Base-by-base conservation (phyloP, 495 filamentous ascomycete species). In the Podospora comata region DNA sequence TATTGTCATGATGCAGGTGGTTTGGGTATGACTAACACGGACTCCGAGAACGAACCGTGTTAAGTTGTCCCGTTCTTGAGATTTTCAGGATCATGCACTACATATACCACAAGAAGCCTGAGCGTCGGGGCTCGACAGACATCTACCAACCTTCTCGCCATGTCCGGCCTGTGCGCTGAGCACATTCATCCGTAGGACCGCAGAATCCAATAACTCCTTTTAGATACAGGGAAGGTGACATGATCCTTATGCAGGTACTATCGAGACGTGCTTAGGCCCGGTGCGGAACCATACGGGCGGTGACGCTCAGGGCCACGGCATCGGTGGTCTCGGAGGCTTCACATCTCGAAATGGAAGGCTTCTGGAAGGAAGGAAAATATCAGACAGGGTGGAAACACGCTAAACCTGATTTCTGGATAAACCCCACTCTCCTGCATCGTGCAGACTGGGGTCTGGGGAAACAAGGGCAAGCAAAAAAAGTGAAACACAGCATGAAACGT, bases 401-500 rank as follows among this genome's bases (percentile, higher is more conserved):
- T 61, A 61, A 28, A 61, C 59, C 27, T 30, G 23, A 61, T 28
- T 61, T 18, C 26, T 61, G 26, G 4, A 61, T 15, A 15, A 13
- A 30, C 61, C 61, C 61, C 61, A 16, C 30, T 11, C 16, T 63
- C 32, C 61, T 48, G 61, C 61, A 44, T 63, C 19, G 23, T 61
- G 13, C n/a, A 2, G n/a, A 19, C n/a, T 23, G n/a, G 23, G 55
- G 55, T n/a, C n/a, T 58, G 60, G 30, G 59, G 23, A 61, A 61
- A 61, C 59, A 61, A 18, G 59, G 59, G 20, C 20, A 27, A 61
- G 59, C 26, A 26, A 20, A 28, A 20, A 28, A 13, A 61, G 30
- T 61, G 59, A 61, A 61, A 61, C 59, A 27, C 20, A 61, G 28
- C 23, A 61, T 61, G 59, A 61, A 61, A 61, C 59, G 27, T 32